A percentile compares a stretch with the other conserved stretches of the same genome.
These are phyloP conservation scores for Pestalotiopsis sp. DNA, from an alignment of 2,329 filamentous ascomycete species.

Conservation along the genomic window DNA sequence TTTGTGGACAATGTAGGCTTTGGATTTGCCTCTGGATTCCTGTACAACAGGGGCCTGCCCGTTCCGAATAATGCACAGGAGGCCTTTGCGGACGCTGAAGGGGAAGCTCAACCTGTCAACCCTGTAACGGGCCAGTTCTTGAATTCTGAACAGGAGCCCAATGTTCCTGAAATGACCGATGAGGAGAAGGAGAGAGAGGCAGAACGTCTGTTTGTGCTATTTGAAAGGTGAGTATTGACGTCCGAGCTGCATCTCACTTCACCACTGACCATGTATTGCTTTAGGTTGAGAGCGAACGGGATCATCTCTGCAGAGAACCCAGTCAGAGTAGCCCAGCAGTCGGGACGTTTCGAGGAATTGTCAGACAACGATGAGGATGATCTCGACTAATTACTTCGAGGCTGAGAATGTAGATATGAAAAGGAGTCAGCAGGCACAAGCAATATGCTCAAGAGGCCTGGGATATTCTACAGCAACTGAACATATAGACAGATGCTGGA, in stretches of 20 bases:
- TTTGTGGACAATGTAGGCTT: slow-evolving; percentile 95
- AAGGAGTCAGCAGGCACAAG: too few species aligned
- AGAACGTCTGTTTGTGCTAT: slow-evolving; percentile 85
- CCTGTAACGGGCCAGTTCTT: slow-evolving; percentile 85
- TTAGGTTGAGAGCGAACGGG: slow-evolving; percentile 43
- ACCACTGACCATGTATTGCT: background rate
- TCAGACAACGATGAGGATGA: slow-evolving; percentile 35
- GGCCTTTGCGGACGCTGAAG: slow-evolving; percentile 39
- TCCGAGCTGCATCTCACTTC: background rate
- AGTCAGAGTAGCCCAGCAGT: slow-evolving; percentile 62
- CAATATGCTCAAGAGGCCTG: too few species aligned
- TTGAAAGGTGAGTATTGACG: slow-evolving; percentile 69
- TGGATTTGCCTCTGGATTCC: slow-evolving; percentile 87
- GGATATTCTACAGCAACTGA: too few species aligned
- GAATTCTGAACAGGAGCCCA: slow-evolving; percentile 64
- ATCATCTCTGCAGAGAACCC: slow-evolving; percentile 72
- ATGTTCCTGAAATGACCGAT: slow-evolving; percentile 76
- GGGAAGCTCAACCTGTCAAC: slow-evolving; percentile 59
- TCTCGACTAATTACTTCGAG: slow-evolving; percentile 20
- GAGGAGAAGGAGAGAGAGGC: slow-evolving; percentile 94
- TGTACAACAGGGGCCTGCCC: slow-evolving; percentile 81
- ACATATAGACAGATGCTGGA: too few species aligned
- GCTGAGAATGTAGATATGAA: background rate
- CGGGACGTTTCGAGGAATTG: slow-evolving; percentile 68
- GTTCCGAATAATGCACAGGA: slow-evolving; percentile 70